Evolutionary conservation across 768 basidiomycete genomes (phyloP).

Genomic region (Rhodotorula graminis): DNA sequence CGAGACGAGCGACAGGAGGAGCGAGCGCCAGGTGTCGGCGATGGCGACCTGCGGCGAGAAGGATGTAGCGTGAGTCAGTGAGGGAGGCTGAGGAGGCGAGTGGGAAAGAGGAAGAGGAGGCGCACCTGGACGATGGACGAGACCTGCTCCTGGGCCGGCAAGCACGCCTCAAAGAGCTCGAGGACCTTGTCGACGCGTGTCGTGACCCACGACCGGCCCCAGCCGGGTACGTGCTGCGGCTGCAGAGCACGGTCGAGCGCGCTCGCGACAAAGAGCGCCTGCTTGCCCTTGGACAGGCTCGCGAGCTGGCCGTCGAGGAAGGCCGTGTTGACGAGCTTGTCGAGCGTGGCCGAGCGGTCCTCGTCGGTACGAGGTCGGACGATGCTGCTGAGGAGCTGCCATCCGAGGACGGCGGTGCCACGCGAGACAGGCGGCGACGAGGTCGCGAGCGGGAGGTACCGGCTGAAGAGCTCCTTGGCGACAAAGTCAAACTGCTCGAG

Average conservation of each 20-base stretch:
- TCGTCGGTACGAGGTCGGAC: not conserved
- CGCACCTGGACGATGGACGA: not conserved
- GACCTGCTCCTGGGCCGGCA: not conserved
- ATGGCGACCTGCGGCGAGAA: not conserved
- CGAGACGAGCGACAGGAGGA: conserved; percentile 2
- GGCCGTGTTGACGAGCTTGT: conserved; percentile 30
- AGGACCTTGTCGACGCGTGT: conserved; percentile 12
- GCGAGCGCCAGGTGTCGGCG: conserved; percentile 4
- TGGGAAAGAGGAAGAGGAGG: not conserved
- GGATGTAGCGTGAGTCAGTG: not conserved
- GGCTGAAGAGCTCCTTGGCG: not conserved
- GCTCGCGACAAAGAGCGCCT: not conserved
- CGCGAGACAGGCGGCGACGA: not conserved
- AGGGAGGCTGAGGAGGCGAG: not conserved
- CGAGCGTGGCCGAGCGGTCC: conserved; percentile 9
- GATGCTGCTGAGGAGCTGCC: conserved; percentile 19
- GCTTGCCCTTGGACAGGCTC: not conserved
- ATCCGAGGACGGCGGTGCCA: not conserved
- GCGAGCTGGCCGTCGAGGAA: conserved; percentile 18
- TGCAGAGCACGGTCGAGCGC: conserved; percentile 12
- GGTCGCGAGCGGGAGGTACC: not conserved
- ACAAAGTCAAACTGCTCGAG: conserved; percentile 19
- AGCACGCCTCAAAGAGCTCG: not conserved
- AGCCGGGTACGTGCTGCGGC: not conserved
- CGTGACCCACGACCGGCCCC: conserved; percentile 19